Base-by-base conservation (phyloP, 2,329 filamentous ascomycete species). In the Cercospora sp. region DNA sequence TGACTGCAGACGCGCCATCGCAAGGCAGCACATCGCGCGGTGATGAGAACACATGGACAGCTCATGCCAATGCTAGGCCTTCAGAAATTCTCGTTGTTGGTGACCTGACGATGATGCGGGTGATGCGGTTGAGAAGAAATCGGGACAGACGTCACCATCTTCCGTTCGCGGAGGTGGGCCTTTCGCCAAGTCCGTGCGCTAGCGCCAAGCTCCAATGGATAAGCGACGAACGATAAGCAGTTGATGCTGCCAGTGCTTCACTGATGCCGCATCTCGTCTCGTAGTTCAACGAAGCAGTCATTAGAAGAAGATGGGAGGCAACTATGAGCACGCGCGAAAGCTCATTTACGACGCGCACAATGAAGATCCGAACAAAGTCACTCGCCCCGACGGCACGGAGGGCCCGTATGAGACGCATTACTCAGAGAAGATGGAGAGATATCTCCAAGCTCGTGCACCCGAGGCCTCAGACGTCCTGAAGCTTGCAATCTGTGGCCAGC, bases 321-420 rank as follows among this genome's bases (percentile, higher is more conserved):
- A 74, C 26, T 81, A 78, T 73, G 69, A 75, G 5, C 73, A 75
- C 51, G 72, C 90, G 28, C 82, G 93, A 48, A 78, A 83, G 42
- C 84, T 88, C 72, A 94, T 96, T 75, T 92, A 95, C 81, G 85
- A 86, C 64, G 92, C 90, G 0, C 91, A 93, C 79, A 81, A 87
- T 65, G 79, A 85, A 71, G 91, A 93, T 78, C 90, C 91, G 3
- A 90, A 82, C 75, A 84, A 83, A 68, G 79, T 83, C 61, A 82
- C 80, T 16, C 77, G 82, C 30, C 75, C 82, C 66, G 79, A 83
- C 64, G 80, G 78, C 68, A 76, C 79, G 36, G 74, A 80, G 63
- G 74, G 89, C 1, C 90, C 92, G 0, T 93, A 92, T 80, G 93
- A 96, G 80, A 88, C 94, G 1, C 89, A 93, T 81, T 96, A 96